phyloP scores from a whole-genome alignment of 1,284 basidiomycete species.

The Pseudozyma tsukubaensis region DNA sequence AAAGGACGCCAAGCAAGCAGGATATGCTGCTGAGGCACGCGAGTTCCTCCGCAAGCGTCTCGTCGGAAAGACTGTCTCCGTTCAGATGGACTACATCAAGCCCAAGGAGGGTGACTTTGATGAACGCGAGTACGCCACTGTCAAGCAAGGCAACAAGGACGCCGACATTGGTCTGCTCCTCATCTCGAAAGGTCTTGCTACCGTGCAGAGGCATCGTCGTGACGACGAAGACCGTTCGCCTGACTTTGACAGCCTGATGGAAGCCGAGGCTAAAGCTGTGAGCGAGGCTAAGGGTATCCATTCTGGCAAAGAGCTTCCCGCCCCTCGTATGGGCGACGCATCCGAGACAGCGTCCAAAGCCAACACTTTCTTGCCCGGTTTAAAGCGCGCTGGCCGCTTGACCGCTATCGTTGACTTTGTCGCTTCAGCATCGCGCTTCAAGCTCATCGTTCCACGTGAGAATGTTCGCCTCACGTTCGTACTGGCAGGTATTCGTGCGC shows the following conservation, averaged over 20 bases:
- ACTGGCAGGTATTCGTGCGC: slow-evolving; percentile 69
- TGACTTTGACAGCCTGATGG: slow-evolving; percentile 94
- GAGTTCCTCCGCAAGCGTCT: slow-evolving; percentile 71
- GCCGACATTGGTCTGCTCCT: slow-evolving; percentile 88
- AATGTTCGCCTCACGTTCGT: slow-evolving; percentile 62
- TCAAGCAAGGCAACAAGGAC: slow-evolving; percentile 56
- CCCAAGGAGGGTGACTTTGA: slow-evolving; percentile 60
- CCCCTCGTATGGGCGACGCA: slow-evolving; percentile 82
- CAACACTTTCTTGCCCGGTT: slow-evolving; percentile 80
- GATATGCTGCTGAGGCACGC: slow-evolving; percentile 88
- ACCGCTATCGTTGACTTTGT: slow-evolving; percentile 92
- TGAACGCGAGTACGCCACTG: slow-evolving; percentile 62
- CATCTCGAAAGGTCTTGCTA: slow-evolving; percentile 90
- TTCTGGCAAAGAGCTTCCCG: slow-evolving; percentile 84
- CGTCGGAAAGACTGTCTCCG: slow-evolving; percentile 58
- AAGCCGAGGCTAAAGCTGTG: slow-evolving; percentile 85
- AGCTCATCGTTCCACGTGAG: slow-evolving; percentile 61
- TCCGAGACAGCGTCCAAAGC: slow-evolving; percentile 71
- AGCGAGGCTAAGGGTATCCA: slow-evolving; percentile 87
- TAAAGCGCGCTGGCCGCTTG: slow-evolving; percentile 88
- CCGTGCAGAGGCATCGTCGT: slow-evolving; percentile 86
- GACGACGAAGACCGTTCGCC: slow-evolving; percentile 95
- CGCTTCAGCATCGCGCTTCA: slow-evolving; percentile 70
- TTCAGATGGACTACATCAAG: slow-evolving; percentile 66
- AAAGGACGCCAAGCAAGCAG: slow-evolving; percentile 86